Evolutionary conservation across 805 yeast genomes (phyloP), one percentile per base, ranked within the genome.

Genomic region (Teunomyces funiuensis): DNA sequence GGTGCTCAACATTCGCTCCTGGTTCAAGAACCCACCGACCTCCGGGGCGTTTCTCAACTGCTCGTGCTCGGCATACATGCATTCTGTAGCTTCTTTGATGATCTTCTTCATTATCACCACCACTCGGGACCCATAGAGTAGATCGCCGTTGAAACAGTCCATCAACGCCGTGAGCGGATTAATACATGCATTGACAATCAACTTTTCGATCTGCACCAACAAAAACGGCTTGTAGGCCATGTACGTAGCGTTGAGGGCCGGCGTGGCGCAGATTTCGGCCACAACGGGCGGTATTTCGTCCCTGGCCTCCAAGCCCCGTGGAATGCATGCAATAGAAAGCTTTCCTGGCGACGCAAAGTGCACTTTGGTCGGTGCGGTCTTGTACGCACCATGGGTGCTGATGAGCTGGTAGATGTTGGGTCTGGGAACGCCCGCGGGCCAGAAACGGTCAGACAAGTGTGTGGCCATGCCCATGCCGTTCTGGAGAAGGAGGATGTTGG

Each of bases 401-500:
- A 90, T 81, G 40, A 90, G 97, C 54, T 81, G 85, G 53, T 73
- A 79, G 5, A 88, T 44, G 11, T 66, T 69, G 0, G 97, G 96
- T 40, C 79, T 58, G 0, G 47, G 51, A 1, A 45, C 39, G 1
- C 33, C 31, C 2, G 61, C 53, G 3, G 79, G 79, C 89, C 91
- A 86, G 6, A 79, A 60, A 16, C 63, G 55, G 2, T 62, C 56
- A n/a, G 67, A 57, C 8, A 88, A 51, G 42, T 73, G 70, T 9
- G 76, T 85, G 5, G 74, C 57, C 30, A 79, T 71, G 7, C 98
- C 98, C 71, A 89, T 73, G 1, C 89, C 99, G 59, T 93, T 88
- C 42, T 88, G 98, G n/a, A 90, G 52, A 16, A 90, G 59, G 33
- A 90, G 49, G 2, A 89, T 59, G 42, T 79, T 80, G 1, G 90